A percentile compares a stretch with the other conserved stretches of the same genome.
Conservation (phyloP, 768 basidiomycete genomes). For the Boletus bicolor region DNA sequence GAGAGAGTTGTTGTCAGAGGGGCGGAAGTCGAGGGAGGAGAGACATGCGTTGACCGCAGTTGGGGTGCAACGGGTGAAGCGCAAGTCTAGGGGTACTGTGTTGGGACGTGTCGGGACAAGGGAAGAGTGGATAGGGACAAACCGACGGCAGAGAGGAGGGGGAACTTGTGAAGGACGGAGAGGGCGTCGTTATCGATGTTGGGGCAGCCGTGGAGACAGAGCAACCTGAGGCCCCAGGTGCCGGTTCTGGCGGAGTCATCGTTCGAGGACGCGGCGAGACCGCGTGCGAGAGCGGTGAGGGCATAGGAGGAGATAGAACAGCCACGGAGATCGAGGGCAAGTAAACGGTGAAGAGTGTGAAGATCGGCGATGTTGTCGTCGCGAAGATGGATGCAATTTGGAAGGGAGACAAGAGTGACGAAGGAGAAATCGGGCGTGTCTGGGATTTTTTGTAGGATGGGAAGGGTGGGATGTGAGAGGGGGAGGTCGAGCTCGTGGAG, state of each 20-base stretch:
- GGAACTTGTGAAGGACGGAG: constrained; percentile 43
- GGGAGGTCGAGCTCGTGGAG: constrained; percentile 39
- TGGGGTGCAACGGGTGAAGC: constrained; percentile 44
- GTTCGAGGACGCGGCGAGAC: constrained; percentile 34
- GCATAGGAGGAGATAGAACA: constrained; percentile 53
- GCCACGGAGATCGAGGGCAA: constrained; percentile 61
- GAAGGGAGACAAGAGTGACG: constrained; percentile 60
- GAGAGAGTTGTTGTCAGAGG: constrained; percentile 29
- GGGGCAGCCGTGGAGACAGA: constrained; percentile 53
- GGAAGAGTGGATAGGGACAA: constrained; percentile 20
- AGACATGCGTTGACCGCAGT: constrained; percentile 15
- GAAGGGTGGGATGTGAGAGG: constrained; percentile 52
- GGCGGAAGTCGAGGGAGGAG: constrained; percentile 24
- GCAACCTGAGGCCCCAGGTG: constrained; percentile 57
- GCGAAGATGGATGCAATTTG: constrained; percentile 50
- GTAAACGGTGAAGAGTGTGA: constrained; percentile 49
- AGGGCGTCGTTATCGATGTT: constrained; percentile 46
- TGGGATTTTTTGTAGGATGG: constrained; percentile 55
- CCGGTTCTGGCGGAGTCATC: constrained; percentile 30
- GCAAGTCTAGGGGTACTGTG: constrained; percentile 38
- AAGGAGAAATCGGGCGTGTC: constrained; percentile 57
- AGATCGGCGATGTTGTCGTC: constrained; percentile 55
- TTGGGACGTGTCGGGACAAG: constrained; percentile 1
- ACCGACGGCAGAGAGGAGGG: constrained; percentile 63
- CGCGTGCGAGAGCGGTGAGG: constrained; percentile 49